phyloP scores from a whole-genome alignment of 2,329 filamentous ascomycete species.

The Lecanicillium sp. region DNA sequence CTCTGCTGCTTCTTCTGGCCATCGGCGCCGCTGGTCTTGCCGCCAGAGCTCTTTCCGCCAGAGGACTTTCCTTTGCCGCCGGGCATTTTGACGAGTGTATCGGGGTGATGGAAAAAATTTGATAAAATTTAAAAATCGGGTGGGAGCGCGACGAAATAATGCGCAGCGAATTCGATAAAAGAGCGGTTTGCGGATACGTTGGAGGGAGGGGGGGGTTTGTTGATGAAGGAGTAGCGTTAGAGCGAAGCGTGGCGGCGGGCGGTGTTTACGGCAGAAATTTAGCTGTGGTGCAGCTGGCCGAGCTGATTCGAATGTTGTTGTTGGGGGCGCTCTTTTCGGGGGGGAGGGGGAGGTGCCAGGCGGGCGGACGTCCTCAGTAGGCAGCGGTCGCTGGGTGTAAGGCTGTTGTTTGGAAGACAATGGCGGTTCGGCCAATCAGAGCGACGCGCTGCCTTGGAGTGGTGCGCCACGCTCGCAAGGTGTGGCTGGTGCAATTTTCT shows the following conservation, averaged over 20 bases:
- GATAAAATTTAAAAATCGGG: conserved; percentile 4
- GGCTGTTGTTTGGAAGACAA: conserved; percentile 4
- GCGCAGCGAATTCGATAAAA: conserved; percentile 1
- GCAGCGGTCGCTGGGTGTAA: conserved; percentile 3
- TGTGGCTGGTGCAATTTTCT: conserved; percentile 12
- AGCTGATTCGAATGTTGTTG: conserved; percentile 15
- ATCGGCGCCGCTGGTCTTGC: conserved; percentile 58
- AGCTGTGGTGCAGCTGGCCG: conserved; percentile 7
- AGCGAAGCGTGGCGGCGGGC: conserved; percentile 10
- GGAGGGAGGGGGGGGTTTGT: conserved; percentile 6
- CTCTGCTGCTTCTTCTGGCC: conserved; percentile 83
- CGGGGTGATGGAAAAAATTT: conserved; percentile 8
- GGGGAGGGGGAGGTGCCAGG: conserved; percentile 6
- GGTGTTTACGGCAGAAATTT: conserved; percentile 17
- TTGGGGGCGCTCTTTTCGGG: not conserved
- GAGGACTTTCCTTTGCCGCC: conserved; percentile 92
- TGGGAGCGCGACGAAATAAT: not conserved
- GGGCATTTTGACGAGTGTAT: conserved; percentile 46
- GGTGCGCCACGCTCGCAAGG: conserved; percentile 8
- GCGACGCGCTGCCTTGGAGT: not conserved
- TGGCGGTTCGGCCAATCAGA: conserved; percentile 2
- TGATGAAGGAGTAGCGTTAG: conserved; percentile 12
- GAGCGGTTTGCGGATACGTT: not conserved
- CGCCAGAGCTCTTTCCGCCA: conserved; percentile 81
- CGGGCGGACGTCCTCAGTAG: too few species aligned